Evolutionary conservation across 108 stramenopile genomes (phyloP).

Genomic region (Pinguiococcus pyrenoidosus): DNA sequence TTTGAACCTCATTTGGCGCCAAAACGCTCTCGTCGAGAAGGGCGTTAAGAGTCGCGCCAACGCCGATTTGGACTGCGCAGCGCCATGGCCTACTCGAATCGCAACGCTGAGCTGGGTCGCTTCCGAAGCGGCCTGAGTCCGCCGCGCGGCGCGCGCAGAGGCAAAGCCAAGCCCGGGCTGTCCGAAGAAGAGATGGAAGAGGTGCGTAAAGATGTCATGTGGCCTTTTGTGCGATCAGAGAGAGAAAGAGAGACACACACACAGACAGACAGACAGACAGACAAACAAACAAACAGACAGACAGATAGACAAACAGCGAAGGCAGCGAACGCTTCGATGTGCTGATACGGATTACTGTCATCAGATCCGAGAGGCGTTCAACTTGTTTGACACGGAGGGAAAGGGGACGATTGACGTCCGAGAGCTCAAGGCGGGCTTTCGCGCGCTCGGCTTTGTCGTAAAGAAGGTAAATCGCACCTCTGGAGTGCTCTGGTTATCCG

Average conservation of each 20-base stretch:
- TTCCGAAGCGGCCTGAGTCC: too few species aligned
- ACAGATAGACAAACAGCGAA: not conserved
- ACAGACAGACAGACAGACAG: not conserved
- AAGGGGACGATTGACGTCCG: constrained; percentile 28
- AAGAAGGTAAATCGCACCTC: not conserved
- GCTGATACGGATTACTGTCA: constrained; percentile 6
- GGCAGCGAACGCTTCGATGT: not conserved
- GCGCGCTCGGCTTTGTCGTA: constrained; percentile 22
- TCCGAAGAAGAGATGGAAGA: not conserved
- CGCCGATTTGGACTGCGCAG: too few species aligned
- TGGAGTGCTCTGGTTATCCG: not conserved
- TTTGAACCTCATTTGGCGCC: too few species aligned
- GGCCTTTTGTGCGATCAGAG: not conserved
- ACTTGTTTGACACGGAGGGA: constrained; percentile 31
- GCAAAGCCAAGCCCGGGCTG: too few species aligned
- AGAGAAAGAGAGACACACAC: not conserved
- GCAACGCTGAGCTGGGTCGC: too few species aligned
- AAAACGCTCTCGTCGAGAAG: too few species aligned
- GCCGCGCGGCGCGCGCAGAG: too few species aligned
- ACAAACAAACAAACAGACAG: not conserved
- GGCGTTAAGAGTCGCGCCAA: too few species aligned
- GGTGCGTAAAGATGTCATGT: not conserved
- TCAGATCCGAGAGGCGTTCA: constrained; percentile 12
- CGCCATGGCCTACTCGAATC: too few species aligned
- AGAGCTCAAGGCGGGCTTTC: constrained; percentile 28